These are phyloP conservation scores for Boeremia lycopersici DNA, from an alignment of 2,329 filamentous ascomycete species.

Conservation along the genomic window DNA sequence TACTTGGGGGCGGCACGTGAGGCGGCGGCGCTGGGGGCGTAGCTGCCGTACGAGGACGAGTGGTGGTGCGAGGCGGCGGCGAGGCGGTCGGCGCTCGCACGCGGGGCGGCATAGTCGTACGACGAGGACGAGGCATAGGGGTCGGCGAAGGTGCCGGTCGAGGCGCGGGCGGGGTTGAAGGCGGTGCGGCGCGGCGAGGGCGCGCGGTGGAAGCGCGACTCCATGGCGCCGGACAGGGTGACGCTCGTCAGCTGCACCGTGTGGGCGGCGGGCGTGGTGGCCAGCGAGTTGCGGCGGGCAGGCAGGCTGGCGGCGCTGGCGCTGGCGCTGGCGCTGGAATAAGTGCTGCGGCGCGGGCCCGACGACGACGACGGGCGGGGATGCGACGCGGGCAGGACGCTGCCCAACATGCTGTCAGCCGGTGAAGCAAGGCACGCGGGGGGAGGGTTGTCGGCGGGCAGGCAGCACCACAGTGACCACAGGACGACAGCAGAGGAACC, in stretches of 20 bases:
- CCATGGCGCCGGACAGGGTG: slow-evolving; percentile 37
- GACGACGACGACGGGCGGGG: slow-evolving; percentile 16
- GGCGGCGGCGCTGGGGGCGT: slow-evolving; percentile 35
- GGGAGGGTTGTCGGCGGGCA: slow-evolving; percentile 12
- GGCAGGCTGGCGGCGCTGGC: slow-evolving; percentile 30
- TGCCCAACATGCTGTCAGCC: slow-evolving; percentile 45
- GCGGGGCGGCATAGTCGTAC: slow-evolving; percentile 31
- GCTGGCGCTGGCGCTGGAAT: slow-evolving; percentile 22
- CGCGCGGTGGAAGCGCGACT: slow-evolving; percentile 44
- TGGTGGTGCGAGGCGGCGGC: slow-evolving; percentile 30
- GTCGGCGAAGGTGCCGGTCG: slow-evolving; percentile 46
- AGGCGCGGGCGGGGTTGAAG: slow-evolving; percentile 43
- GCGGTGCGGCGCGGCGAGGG: slow-evolving; percentile 44
- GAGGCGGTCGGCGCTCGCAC: slow-evolving; percentile 43
- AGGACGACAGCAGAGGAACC: background rate
- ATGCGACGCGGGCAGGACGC: slow-evolving; percentile 36
- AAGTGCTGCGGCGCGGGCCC: slow-evolving; percentile 26
- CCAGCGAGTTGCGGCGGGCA: slow-evolving; percentile 32
- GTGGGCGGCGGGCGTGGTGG: slow-evolving; percentile 28
- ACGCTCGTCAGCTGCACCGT: slow-evolving; percentile 30
- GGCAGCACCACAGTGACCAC: slow-evolving; percentile 1
- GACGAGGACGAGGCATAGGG: slow-evolving; percentile 40
- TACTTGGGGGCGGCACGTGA: slow-evolving; percentile 44
- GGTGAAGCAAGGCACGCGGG: slow-evolving; percentile 10
- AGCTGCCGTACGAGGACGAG: slow-evolving; percentile 22